Percentiles rank a stretch among this genome's conserved stretches.
phyloP scores from a whole-genome alignment of 1,284 basidiomycete species.

The Puccinia novopanici region DNA sequence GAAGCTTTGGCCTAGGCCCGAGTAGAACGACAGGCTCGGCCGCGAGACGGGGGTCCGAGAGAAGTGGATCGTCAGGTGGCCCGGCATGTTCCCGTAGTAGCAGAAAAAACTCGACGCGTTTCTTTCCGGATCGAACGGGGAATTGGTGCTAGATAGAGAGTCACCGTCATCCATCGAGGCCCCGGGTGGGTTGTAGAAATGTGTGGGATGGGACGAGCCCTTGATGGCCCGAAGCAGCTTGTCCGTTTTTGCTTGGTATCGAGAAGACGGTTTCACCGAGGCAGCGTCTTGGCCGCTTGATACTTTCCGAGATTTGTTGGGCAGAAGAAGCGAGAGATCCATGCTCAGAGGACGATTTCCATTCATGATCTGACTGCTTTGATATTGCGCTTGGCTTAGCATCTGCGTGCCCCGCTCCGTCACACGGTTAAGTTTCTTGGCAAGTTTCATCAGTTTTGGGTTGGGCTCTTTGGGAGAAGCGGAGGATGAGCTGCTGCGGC shows the following conservation, averaged over 20 bases:
- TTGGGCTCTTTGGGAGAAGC: not conserved
- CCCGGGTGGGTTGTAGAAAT: not conserved
- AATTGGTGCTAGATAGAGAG: conserved; percentile 7
- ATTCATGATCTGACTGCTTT: conserved; percentile 33
- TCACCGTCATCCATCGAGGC: not conserved
- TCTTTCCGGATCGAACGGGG: conserved; percentile 9
- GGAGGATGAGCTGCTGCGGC: conserved; percentile 8
- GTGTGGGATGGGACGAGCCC: not conserved
- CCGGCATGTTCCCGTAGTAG: conserved; percentile 39
- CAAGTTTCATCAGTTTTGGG: conserved; percentile 3
- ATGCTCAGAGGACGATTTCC: not conserved
- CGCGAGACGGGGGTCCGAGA: not conserved
- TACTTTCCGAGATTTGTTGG: conserved; percentile 21
- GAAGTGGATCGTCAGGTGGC: conserved; percentile 29
- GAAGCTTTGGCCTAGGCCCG: conserved; percentile 9
- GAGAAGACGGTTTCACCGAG: conserved; percentile 10
- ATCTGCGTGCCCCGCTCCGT: conserved; percentile 25
- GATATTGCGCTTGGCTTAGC: not conserved
- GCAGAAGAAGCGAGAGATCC: not conserved
- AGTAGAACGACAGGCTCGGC: conserved; percentile 12
- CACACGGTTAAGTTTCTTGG: conserved; percentile 9
- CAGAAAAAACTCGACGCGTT: conserved; percentile 31
- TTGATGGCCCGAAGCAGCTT: conserved; percentile 23
- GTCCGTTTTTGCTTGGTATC: not conserved
- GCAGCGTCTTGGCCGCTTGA: not conserved